phyloP scores from a whole-genome alignment of 305 asterid species.

The Solanum hybrid region DNA sequence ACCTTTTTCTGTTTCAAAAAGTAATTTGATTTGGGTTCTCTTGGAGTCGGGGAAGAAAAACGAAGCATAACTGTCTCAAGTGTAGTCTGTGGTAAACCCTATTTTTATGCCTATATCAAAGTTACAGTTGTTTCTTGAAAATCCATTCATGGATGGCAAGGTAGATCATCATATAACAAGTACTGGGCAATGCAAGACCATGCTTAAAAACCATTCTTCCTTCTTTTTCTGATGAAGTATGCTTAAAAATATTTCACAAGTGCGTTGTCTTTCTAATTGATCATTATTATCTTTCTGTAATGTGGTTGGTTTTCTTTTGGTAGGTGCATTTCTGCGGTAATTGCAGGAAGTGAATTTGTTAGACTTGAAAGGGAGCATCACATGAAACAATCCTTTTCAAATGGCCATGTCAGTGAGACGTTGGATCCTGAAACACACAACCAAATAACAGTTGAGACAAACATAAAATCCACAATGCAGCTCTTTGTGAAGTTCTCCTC shows the following conservation, averaged over 20 bases:
- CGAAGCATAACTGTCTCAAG: neutral
- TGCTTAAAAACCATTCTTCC: neutral
- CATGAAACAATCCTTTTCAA: conserved; percentile 65
- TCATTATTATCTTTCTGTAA: neutral
- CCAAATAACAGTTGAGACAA: conserved; percentile 60
- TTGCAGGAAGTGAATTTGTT: conserved; percentile 83
- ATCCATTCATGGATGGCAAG: neutral
- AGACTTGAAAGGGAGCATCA: conserved; percentile 83
- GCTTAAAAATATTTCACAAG: neutral
- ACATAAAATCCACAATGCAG: conserved; percentile 81
- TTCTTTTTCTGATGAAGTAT: neutral
- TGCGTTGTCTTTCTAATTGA: neutral
- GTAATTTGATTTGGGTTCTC: neutral
- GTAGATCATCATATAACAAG: neutral
- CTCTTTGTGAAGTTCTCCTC: conserved; percentile 86
- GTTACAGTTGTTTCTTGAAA: neutral
- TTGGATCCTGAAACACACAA: conserved; percentile 50
- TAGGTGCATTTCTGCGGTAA: conserved; percentile 92
- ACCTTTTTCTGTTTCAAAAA: neutral
- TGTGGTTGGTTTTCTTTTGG: conserved; percentile 13
- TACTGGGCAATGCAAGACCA: neutral
- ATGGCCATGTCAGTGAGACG: conserved; percentile 57
- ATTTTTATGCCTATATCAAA: neutral
- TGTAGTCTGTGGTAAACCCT: neutral
- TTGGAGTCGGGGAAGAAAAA: neutral